Conservation (phyloP, 306 rosid genomes). For the Cicer judaicum region DNA sequence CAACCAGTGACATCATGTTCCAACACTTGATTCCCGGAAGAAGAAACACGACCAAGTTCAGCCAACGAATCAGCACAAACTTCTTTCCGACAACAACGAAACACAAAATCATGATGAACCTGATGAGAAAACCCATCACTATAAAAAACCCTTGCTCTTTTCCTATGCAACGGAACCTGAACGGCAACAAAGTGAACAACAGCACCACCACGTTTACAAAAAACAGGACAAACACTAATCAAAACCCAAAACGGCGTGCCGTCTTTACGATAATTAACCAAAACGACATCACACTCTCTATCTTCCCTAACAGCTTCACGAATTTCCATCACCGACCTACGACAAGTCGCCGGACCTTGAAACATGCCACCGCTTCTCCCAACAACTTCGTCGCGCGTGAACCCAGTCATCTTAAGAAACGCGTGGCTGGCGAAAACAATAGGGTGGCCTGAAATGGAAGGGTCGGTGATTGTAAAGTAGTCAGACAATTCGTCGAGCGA, state of each 20-base stretch:
- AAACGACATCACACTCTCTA: conserved; percentile 53
- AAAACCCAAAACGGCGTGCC: conserved; percentile 90
- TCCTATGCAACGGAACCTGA: conserved; percentile 60
- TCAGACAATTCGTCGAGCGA: conserved; percentile 70
- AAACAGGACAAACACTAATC: conserved; percentile 74
- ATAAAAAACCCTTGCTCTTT: conserved; percentile 35
- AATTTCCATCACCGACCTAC: conserved; percentile 72
- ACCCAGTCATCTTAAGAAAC: conserved; percentile 82
- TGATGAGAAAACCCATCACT: conserved; percentile 36
- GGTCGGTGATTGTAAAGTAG: conserved; percentile 82
- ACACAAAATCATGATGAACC: conserved; percentile 49
- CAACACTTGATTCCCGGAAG: conserved; percentile 55
- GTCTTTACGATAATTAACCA: conserved; percentile 82
- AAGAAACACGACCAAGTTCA: conserved; percentile 54
- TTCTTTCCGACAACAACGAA: conserved; percentile 79
- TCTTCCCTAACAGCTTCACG: conserved; percentile 88
- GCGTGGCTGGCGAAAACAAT: conserved; percentile 86
- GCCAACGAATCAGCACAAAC: conserved; percentile 66
- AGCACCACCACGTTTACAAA: conserved; percentile 55
- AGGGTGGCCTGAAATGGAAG: conserved; percentile 76
- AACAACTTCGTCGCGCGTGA: conserved; percentile 64
- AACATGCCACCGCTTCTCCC: conserved; percentile 72
- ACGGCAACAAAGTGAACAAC: conserved; percentile 80
- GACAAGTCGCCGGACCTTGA: conserved; percentile 74
- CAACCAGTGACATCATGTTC: conserved; percentile 65